phyloP scores from a whole-genome alignment of 2,329 filamentous ascomycete species.

The Monosporascus sp. region DNA sequence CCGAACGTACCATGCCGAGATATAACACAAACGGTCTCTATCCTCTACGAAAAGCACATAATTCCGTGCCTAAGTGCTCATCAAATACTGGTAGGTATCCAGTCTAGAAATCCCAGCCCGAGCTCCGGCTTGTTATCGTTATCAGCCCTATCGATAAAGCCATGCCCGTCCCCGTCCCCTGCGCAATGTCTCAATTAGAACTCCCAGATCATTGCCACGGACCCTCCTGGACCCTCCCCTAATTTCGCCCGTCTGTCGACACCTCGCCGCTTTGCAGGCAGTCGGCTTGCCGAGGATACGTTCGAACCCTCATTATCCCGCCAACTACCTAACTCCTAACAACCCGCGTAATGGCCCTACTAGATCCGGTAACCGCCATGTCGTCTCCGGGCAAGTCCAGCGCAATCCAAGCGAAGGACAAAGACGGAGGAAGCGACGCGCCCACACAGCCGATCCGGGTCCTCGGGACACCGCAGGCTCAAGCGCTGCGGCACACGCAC shows the following conservation, averaged over 20 bases:
- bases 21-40: too few species aligned
- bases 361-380: constrained; percentile 36
- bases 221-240: neutral
- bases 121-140: neutral
- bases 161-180: neutral
- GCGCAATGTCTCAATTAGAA: neutral
- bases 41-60: too few species aligned
- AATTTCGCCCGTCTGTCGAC: neutral
- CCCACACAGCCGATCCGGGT: constrained; percentile 33
- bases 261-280: neutral
- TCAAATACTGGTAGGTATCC: too few species aligned
- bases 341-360: constrained; percentile 24
- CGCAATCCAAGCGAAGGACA: constrained; percentile 25
- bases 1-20: too few species aligned
- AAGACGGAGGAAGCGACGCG: constrained; percentile 14
- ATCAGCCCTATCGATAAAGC: neutral
- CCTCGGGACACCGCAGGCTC: constrained; percentile 32
- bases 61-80: too few species aligned
- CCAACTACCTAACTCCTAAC: neutral
- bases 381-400: constrained; percentile 24
- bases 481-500: constrained; percentile 60
- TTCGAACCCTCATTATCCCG: neutral
- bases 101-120: neutral
- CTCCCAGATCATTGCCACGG: neutral
- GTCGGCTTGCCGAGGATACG: neutral